Base-by-base conservation (phyloP, 1,284 basidiomycete species). In the Trichosporon ovoides region DNA sequence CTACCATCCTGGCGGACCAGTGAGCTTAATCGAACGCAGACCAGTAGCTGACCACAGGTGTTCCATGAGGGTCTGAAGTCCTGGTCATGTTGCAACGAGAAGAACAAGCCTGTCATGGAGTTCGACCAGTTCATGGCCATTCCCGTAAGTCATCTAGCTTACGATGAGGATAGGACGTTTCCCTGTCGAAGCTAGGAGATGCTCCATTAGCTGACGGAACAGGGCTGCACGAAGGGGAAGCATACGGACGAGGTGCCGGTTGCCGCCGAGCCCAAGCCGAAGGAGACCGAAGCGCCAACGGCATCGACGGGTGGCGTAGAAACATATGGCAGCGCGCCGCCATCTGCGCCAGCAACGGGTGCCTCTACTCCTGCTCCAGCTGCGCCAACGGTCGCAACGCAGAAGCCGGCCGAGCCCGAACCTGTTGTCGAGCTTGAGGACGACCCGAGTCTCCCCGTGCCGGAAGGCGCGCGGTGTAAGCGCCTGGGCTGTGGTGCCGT, bases 1-100 rank as follows among this genome's bases (percentile, higher is more conserved):
- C 20, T 88, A 89, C 74, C 92, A 95, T 74, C 80, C 88, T 50
- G 93, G 93, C 60, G 82, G 80, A 66, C 91, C 92, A 59, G 90
- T 90, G 70, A 77, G 85, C 13, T 36, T n/a, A 14, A n/a, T n/a
- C 37, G 19, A 19, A 12, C 16, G 51, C 40, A 28, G n/a, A n/a
- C n/a, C n/a, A n/a, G n/a, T n/a, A 22, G 49, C 53, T 43, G 38
- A 52, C 33, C 13, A 7, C 67, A 91, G 89, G 83, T 93, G 38
- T 95, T 96, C 72, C 93, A 96, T 71, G 94, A 96, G 77, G 93
- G 93, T 3, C 81, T 93, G 51, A 96, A 97, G 74, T 92, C 89
- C 28, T 95, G 91, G 90, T 89, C 75, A 38, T 97, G 93, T 76
- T 97, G 93, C 77, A 82, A 85, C 52, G 84, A 87, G 64, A 80